A percentile compares a stretch with the other conserved stretches of the same genome.
phyloP scores from a whole-genome alignment of 23 red algal genomes.

The Gracilaria vermiculophylla region DNA sequence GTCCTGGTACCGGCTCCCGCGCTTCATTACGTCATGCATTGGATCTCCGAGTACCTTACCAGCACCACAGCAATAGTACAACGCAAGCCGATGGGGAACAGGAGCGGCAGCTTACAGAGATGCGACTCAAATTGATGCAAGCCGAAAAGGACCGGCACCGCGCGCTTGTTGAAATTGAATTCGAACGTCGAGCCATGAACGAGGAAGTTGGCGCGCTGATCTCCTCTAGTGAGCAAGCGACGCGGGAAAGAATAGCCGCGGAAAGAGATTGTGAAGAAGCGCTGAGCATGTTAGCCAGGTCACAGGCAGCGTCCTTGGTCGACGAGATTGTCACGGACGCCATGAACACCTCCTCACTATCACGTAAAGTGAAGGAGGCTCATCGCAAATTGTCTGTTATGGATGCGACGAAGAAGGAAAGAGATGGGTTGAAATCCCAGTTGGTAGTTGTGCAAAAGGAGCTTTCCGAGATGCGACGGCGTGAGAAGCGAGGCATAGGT shows the following conservation, averaged over 20 bases:
- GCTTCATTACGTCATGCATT: background rate
- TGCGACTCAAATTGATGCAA: constrained; percentile 19
- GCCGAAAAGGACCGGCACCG: constrained; percentile 23
- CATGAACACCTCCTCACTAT: constrained; percentile 16
- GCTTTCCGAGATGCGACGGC: constrained; percentile 20
- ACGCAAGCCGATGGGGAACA: background rate
- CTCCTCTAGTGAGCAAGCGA: constrained; percentile 30
- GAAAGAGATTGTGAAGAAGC: constrained; percentile 52
- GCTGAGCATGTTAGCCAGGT: constrained; percentile 1
- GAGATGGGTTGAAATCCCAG: background rate
- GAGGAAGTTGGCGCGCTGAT: constrained; percentile 35
- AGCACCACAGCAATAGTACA: background rate
- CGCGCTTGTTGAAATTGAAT: constrained; percentile 42
- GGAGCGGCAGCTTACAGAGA: constrained; percentile 20
- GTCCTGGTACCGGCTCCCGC: background rate
- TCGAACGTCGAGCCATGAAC: constrained; percentile 58
- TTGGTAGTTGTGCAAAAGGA: constrained; percentile 17
- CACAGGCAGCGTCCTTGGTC: constrained; percentile 3
- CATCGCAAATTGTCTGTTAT: background rate
- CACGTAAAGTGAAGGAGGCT: constrained; percentile 15
- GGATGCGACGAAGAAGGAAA: constrained; percentile 27
- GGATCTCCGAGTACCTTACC: background rate
- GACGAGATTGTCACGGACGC: constrained; percentile 54
- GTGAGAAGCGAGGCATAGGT: constrained; percentile 70
- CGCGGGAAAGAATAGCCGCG: background rate